A percentile compares a stretch with the other conserved stretches of the same genome.
Evolutionary conservation across 306 rosid genomes (phyloP).

Genomic region (Rosa lucieae): DNA sequence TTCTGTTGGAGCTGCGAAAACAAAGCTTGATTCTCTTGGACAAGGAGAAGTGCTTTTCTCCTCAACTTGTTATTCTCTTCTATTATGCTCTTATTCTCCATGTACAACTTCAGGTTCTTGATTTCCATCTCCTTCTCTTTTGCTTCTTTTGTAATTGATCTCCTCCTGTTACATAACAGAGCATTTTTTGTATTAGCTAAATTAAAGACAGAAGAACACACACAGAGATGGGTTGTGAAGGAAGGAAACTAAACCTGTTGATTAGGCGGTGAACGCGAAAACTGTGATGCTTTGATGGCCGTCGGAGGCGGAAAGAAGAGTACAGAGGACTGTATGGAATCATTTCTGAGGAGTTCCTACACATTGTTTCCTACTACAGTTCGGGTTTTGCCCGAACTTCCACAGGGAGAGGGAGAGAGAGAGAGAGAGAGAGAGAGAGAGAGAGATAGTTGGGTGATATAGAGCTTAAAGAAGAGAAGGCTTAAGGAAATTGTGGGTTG

Average conservation of each 20-base stretch:
- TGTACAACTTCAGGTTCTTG: slow-evolving; percentile 62
- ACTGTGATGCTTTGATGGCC: slow-evolving; percentile 34
- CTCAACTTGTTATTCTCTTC: slow-evolving; percentile 77
- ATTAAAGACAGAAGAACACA: neutral
- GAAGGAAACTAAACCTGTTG: slow-evolving; percentile 41
- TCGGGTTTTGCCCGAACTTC: neutral
- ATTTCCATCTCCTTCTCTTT: slow-evolving; percentile 50
- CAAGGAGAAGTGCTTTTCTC: slow-evolving; percentile 71
- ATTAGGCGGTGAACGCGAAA: slow-evolving; percentile 44
- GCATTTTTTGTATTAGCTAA: neutral
- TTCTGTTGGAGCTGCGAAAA: slow-evolving; percentile 55
- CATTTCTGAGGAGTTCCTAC: slow-evolving; percentile 44
- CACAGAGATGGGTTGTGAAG: neutral
- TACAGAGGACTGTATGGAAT: slow-evolving; percentile 21
- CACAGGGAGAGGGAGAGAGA: slow-evolving; percentile 24
- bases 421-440: slow-evolving; percentile 18
- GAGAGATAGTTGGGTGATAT: slow-evolving; percentile 28
- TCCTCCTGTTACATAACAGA: slow-evolving; percentile 44
- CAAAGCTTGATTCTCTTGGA: slow-evolving; percentile 66
- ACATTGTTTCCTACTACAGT: slow-evolving; percentile 29
- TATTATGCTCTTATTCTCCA: slow-evolving; percentile 64
- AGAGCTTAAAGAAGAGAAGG: slow-evolving; percentile 8
- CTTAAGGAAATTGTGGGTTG: neutral
- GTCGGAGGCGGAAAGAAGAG: slow-evolving; percentile 27
- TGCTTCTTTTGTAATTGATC: slow-evolving; percentile 33